A percentile compares a stretch with the other conserved stretches of the same genome.
These are phyloP conservation scores for Pleurostoma richardsiae DNA, from an alignment of 2,329 filamentous ascomycete species.

Conservation along the genomic window DNA sequence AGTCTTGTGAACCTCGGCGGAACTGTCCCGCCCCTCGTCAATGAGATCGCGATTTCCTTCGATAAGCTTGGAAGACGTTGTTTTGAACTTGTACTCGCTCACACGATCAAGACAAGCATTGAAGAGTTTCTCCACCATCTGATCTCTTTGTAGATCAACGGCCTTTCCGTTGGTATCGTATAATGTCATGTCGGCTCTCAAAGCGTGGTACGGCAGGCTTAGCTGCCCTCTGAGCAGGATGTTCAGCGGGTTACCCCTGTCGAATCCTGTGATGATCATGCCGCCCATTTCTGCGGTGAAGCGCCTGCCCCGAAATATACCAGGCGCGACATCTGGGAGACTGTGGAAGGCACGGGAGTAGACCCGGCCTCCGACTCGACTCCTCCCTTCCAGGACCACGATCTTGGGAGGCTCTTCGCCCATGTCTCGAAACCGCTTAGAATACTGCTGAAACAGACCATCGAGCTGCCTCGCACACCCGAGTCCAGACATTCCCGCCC, in stretches of 20 bases:
- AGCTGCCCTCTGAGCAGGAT: conserved; percentile 87
- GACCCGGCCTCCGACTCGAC: conserved; percentile 83
- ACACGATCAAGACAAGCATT: conserved; percentile 92
- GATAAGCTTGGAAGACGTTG: conserved; percentile 63
- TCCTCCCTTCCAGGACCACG: conserved; percentile 79
- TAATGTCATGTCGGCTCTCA: conserved; percentile 77
- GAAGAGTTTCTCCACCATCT: conserved; percentile 84
- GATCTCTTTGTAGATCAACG: conserved; percentile 74
- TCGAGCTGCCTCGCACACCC: conserved; percentile 90
- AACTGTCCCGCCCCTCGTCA: conserved; percentile 74
- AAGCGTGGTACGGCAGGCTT: conserved; percentile 75
- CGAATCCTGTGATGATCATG: conserved; percentile 97
- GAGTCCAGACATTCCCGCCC: conserved; percentile 89
- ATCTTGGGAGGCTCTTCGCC: conserved; percentile 69
- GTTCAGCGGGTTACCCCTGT: conserved; percentile 90
- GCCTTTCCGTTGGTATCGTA: conserved; percentile 79
- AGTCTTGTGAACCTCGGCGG: conserved; percentile 62
- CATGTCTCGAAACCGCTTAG: conserved; percentile 57
- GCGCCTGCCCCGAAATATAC: conserved; percentile 44
- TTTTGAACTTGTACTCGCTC: conserved; percentile 82
- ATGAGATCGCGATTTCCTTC: conserved; percentile 81
- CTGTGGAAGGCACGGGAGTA: conserved; percentile 72
- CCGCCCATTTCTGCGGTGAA: conserved; percentile 95
- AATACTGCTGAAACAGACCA: conserved; percentile 76
- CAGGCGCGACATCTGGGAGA: conserved; percentile 32